Base-by-base conservation (phyloP, 208 protist species). In the Leishmania mexicana region DNA sequence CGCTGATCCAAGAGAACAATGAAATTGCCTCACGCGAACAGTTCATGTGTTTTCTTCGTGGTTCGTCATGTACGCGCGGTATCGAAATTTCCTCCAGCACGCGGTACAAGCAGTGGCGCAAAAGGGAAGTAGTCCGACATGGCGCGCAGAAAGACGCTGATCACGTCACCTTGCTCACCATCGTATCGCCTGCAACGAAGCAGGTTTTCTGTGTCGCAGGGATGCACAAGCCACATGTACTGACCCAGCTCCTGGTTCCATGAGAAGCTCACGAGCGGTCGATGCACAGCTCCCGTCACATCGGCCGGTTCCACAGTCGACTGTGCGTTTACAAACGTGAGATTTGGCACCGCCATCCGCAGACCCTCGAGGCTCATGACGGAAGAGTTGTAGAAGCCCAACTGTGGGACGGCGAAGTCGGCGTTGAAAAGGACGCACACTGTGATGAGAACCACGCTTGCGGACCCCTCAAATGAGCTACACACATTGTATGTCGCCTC, bases 121-220 rank as follows among this genome's bases (percentile, higher is more conserved):
- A 84, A 64, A 40, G 81, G 81, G 28, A 84, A 79, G 67, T 80
- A 84, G 1, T n/a, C 67, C 0, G 45, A 68, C 47, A 95, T 85
- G 24, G 81, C 81, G 35, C 38, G 76, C 28, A 95, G 31, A 87
- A 95, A 93, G 42, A 89, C 28, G 31, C 78, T 76, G 1, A 95
- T 72, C 28, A 86, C 40, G 65, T 89, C 85, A 5, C 84, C 87
- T 31, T 28, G 76, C 2, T 75, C 72, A 19, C 83, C 87, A 68
- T 87, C 60, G 19, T 75, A 84, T 10, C 71, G 60, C 51, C 72
- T 57, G 58, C 67, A 74, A 11, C 71, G 49, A 7, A 93, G 40
- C n/a, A 95, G 38, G 24, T 85, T 86, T 45, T 78, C 85, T 28
- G 85, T 87, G 71, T 95, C 92, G 71, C 92, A 95, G 68, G 84